Evolutionary conservation across 345 rosid species (phyloP).

Genomic region (Excoecaria agallocha): DNA sequence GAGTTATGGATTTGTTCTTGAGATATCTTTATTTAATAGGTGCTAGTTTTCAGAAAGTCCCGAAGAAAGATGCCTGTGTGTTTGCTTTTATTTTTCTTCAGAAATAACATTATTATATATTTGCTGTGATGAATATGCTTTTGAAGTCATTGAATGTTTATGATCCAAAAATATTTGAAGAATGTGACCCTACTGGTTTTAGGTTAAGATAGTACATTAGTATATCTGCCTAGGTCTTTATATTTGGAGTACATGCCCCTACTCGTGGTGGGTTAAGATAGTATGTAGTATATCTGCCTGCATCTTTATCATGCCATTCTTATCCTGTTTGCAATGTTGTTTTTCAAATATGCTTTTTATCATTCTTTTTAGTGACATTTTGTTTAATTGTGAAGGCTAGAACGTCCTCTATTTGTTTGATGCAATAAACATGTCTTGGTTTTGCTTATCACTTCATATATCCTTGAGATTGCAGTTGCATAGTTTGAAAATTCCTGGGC

Average conservation of each 20-base stretch:
- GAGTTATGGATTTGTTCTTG: neutral
- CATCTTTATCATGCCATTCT: neutral
- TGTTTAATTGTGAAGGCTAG: neutral
- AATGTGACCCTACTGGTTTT: neutral
- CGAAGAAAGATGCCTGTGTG: neutral
- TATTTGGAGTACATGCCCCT: neutral
- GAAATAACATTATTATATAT: too few relatives aligned
- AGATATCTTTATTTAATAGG: neutral
- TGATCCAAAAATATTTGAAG: neutral
- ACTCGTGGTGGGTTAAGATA: neutral
- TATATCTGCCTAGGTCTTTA: neutral
- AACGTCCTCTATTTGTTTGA: neutral
- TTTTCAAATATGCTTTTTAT: neutral
- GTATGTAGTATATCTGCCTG: neutral
- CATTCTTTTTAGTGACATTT: neutral
- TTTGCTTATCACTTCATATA: neutral
- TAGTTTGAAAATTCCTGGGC: conserved; percentile 3
- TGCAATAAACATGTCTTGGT: neutral
- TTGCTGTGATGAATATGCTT: too few relatives aligned
- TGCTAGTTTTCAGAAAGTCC: neutral
- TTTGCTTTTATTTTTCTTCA: neutral
- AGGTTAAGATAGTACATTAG: neutral
- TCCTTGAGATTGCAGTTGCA: conserved; percentile 4
- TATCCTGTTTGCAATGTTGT: neutral
- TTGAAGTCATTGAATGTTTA: too few relatives aligned